Percentiles rank a stretch among this genome's conserved stretches.
These are phyloP conservation scores for Colletotrichum kahawae DNA, from an alignment of 2,329 filamentous ascomycete genomes.

Conservation along the genomic window DNA sequence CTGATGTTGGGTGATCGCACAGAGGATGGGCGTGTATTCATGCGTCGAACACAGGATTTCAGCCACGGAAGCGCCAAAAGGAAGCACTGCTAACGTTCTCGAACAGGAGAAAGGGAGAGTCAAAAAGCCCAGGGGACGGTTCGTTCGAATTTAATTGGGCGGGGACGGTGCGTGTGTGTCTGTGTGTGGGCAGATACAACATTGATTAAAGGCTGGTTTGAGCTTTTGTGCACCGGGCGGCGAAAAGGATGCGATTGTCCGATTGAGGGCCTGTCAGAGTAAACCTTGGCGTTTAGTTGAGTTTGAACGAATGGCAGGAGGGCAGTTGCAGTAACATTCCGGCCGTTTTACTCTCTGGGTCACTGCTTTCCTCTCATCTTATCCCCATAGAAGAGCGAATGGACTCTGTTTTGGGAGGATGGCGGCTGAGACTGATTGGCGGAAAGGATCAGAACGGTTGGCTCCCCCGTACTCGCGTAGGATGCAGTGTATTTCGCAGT, in stretches of 20 bases:
- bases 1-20: neutral
- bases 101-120: neutral
- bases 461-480: neutral
- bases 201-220: slow-evolving; percentile 7
- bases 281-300: neutral
- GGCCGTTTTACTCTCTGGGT: neutral
- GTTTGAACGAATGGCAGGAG: neutral
- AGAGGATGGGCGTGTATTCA: no score
- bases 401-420: neutral
- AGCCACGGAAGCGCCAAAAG: neutral
- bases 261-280: neutral
- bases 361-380: neutral
- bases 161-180: neutral
- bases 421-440: neutral
- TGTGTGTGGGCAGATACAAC: neutral
- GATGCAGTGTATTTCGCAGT: no score
- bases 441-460: neutral
- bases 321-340: neutral
- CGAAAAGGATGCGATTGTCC: neutral
- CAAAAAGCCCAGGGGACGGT: neutral
- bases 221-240: neutral
- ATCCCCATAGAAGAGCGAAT: neutral
- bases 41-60: neutral
- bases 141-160: slow-evolving; percentile 5
- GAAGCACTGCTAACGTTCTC: neutral